Conservation (phyloP, 208 protist genomes). For the Trypanosoma congolense region DNA sequence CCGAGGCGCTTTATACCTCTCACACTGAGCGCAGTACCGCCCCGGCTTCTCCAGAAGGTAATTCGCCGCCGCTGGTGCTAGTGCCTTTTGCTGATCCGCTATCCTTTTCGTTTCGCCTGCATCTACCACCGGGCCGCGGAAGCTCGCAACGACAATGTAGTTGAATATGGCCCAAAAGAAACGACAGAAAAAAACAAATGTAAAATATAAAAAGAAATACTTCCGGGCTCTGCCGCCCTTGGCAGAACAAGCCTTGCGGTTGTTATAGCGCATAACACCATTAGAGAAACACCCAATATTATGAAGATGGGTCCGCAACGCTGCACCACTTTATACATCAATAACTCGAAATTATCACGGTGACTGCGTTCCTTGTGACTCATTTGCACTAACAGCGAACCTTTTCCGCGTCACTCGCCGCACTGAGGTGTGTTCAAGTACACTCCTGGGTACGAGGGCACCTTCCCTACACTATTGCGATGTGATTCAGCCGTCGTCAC, state of each 20-base stretch:
- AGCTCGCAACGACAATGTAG: slow-evolving; percentile 45
- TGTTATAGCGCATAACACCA: slow-evolving; percentile 46
- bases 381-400: background rate
- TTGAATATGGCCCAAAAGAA: slow-evolving; percentile 71
- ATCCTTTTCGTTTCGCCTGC: slow-evolving; percentile 40
- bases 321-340: slow-evolving; percentile 3
- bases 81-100: slow-evolving; percentile 22
- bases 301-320: slow-evolving; percentile 10
- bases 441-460: no score
- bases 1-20: slow-evolving; percentile 77
- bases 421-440: no score
- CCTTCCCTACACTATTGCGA: no score
- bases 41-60: slow-evolving; percentile 51
- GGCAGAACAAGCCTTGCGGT: slow-evolving; percentile 44
- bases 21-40: slow-evolving; percentile 59
- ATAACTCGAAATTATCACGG: background rate
- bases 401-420: no score
- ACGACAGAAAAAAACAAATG: slow-evolving; percentile 27
- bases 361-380: background rate
- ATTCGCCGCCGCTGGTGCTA: slow-evolving; percentile 27
- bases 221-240: slow-evolving; percentile 27
- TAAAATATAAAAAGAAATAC: slow-evolving; percentile 28
- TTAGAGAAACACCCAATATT: slow-evolving; percentile 38
- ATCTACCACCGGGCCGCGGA: slow-evolving; percentile 19
- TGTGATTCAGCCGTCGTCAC: no score